These are phyloP conservation scores for Coemansia sp. DNA, from an alignment of 192 early-diverging fungal species.

Conservation along the genomic window DNA sequence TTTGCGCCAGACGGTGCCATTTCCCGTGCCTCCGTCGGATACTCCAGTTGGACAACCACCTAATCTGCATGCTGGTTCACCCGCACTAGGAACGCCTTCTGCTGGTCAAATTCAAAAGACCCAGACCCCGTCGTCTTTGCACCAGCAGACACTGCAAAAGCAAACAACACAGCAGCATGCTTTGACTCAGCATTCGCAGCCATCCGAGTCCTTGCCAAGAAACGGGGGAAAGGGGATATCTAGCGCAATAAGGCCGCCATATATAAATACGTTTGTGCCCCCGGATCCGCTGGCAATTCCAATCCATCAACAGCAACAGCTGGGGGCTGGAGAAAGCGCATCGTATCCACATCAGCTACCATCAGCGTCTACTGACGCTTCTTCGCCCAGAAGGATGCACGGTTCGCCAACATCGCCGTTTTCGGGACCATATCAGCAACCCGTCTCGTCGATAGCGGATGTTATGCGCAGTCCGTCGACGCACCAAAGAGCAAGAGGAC, in stretches of 20 bases:
- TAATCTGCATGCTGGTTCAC: neutral
- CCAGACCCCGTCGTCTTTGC: neutral
- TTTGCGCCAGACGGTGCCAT: conserved; percentile 13
- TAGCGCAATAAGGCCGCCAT: neutral
- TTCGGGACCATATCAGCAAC: conserved; percentile 17
- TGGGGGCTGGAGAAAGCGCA: neutral
- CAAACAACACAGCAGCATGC: neutral
- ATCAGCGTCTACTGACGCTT: conserved; percentile 29
- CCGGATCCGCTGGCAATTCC: neutral
- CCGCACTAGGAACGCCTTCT: neutral
- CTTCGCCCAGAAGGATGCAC: conserved; percentile 11
- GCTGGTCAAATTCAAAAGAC: neutral
- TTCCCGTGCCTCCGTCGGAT: conserved; percentile 18
- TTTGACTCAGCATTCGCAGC: neutral
- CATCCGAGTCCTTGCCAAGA: neutral
- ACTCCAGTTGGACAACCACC: neutral
- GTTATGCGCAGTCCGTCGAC: conserved; percentile 11
- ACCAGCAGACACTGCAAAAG: neutral
- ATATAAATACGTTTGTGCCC: neutral
- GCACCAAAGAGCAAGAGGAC: conserved; percentile 34
- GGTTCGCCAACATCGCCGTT: conserved; percentile 8
- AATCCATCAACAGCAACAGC: neutral
- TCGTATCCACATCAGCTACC: neutral
- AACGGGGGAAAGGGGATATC: neutral
- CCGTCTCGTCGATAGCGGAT: conserved; percentile 7